Base-by-base conservation (phyloP, 768 basidiomycete species). In the Lepiota venenata region DNA sequence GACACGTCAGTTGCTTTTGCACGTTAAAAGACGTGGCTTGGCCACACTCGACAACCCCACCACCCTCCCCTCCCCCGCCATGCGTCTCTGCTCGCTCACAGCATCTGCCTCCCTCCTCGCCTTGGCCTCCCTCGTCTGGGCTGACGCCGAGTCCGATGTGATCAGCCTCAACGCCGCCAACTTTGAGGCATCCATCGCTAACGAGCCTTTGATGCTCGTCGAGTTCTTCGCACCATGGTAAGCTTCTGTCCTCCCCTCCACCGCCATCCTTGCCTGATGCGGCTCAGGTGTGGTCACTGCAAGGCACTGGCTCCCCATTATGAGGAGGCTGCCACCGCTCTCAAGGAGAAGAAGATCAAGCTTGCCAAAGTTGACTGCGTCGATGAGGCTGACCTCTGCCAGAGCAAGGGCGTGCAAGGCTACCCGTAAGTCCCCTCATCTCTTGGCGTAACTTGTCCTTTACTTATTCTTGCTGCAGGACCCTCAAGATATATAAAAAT, bases 331-430 rank as follows among this genome's bases (percentile, higher is more conserved):
- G 94, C 97, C 1, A 96, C 95, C 10, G 75, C 83, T 35, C 85
- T 99, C 69, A 97, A 96, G 75, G 88, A 87, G 59, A 90, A 86
- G 68, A 78, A 78, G 69, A 92, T 99, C 74, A 88, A 88, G 69
- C 72, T 99, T 50, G 94, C 94, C 60, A 96, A 98, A 68, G 95
- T 98, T 47, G 93, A 98, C 77, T 98, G 96, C 70, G 96, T 97
- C 42, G 94, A 91, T 59, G 79, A 98, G 64, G 83, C 88, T 21
- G 94, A 96, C 50, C 82, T 99, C 27, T 99, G 97, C 73, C 86
- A 91, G 66, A 64, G 80, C 47, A 86, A 94, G 55, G 94, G 89
- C 39, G 82, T 99, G 41, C 84, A 87, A 68, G 96, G 96, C 14
- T 99, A 99, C 75, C 94, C 94, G 93, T 94, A 63, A 64, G 92